Evolutionary conservation across 2,329 filamentous ascomycete genomes (phyloP).

Genomic region (Rosellinia necatrix): DNA sequence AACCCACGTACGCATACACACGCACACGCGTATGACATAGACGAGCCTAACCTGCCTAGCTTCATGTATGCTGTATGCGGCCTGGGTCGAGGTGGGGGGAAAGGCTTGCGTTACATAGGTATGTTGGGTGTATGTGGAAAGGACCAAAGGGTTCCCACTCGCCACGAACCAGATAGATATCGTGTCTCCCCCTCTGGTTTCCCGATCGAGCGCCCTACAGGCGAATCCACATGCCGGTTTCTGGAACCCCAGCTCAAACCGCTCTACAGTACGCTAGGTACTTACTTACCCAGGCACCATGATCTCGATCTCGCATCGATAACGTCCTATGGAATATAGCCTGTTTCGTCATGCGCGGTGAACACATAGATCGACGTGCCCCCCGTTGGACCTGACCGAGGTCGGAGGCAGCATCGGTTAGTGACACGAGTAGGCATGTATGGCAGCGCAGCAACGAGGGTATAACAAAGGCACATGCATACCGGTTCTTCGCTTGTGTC

Average conservation of each 20-base stretch:
- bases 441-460: neutral
- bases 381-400: conserved; percentile 4
- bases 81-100: no score
- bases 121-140: no score
- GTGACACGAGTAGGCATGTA: conserved; percentile 9
- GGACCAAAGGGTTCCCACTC: no score
- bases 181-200: neutral
- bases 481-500: conserved; percentile 1
- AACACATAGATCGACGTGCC: neutral
- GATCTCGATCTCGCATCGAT: conserved; percentile 5
- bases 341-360: conserved; percentile 7
- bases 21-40: no score
- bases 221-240: conserved; percentile 15
- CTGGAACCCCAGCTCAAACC: conserved; percentile 4
- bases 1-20: no score
- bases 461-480: neutral
- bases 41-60: no score
- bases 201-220: conserved; percentile 22
- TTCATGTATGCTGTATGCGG: no score
- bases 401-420: conserved; percentile 9
- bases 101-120: no score
- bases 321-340: conserved; percentile 12
- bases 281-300: neutral
- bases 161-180: no score
- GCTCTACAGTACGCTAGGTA: no score